Percentiles rank a stretch among this genome's conserved stretches.
Evolutionary conservation across 2,329 filamentous ascomycete species (phyloP).

Genomic region (Tympanopsis confertula): DNA sequence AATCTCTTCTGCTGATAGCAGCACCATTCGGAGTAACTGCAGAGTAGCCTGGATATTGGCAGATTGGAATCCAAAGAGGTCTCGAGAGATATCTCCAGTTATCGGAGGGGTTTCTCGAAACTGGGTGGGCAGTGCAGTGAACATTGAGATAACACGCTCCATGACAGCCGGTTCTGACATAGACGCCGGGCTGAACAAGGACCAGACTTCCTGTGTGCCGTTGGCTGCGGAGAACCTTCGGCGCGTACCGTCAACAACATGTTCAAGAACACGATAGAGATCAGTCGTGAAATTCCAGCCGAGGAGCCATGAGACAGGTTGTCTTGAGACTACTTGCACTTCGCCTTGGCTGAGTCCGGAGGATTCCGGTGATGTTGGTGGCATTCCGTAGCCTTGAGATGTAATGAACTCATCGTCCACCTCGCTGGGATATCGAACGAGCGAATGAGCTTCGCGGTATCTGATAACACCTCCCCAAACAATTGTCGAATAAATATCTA

Average conservation of each 20-base stretch:
- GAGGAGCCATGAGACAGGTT: slow-evolving; percentile 32
- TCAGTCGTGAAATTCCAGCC: slow-evolving; percentile 48
- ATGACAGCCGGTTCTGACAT: slow-evolving; percentile 8
- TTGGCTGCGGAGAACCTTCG: too few relatives aligned
- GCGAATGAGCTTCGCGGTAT: slow-evolving; percentile 29
- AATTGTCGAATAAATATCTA: slow-evolving; percentile 40
- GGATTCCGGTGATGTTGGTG: slow-evolving; percentile 6
- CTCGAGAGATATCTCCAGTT: slow-evolving; percentile 13
- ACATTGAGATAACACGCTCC: slow-evolving; percentile 12
- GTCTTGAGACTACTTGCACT: too few relatives aligned
- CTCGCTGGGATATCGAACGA: slow-evolving; percentile 34
- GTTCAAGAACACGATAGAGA: slow-evolving; percentile 41
- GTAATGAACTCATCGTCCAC: slow-evolving; percentile 31
- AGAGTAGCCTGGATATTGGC: slow-evolving; percentile 22
- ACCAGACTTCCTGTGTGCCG: too few relatives aligned
- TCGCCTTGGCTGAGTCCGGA: too few relatives aligned
- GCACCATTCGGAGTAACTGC: slow-evolving; percentile 17
- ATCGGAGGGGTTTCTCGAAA: slow-evolving; percentile 14
- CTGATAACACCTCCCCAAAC: slow-evolving; percentile 35
- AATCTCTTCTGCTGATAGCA: slow-evolving; percentile 13
- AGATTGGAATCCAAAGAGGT: slow-evolving; percentile 20
- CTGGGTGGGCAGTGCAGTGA: slow-evolving; percentile 12
- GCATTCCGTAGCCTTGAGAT: slow-evolving; percentile 11
- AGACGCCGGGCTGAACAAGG: slow-evolving; percentile 5
- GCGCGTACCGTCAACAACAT: slow-evolving; percentile 22